phyloP scores from a whole-genome alignment of 768 basidiomycete species.

The Pleurotus ostreatus region DNA sequence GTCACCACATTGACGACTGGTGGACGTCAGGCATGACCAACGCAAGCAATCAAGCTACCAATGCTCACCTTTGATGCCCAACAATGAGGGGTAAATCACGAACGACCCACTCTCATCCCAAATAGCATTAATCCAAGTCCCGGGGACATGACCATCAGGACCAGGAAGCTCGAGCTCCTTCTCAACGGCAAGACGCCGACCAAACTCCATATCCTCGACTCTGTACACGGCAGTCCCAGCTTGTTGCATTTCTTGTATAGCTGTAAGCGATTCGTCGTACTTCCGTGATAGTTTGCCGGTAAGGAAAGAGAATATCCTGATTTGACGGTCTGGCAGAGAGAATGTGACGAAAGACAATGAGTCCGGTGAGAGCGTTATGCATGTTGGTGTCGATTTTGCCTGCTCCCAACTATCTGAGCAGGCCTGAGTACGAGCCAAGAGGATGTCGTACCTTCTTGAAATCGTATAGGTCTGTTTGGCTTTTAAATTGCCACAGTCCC shows the following conservation, averaged over 20 bases:
- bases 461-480: slow-evolving; percentile 90
- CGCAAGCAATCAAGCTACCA: neutral
- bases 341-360: slow-evolving; percentile 89
- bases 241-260: slow-evolving; percentile 98
- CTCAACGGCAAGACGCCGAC: slow-evolving; percentile 90
- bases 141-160: slow-evolving; percentile 66
- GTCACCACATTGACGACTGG: slow-evolving; percentile 92
- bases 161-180: slow-evolving; percentile 84
- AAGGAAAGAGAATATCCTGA: slow-evolving; percentile 91
- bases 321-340: slow-evolving; percentile 89
- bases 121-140: slow-evolving; percentile 82
- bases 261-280: slow-evolving; percentile 91
- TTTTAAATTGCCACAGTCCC: slow-evolving; percentile 88
- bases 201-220: slow-evolving; percentile 99
- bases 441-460: slow-evolving; percentile 81
- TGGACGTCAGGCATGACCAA: neutral
- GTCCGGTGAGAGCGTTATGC: slow-evolving; percentile 87
- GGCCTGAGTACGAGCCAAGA: neutral
- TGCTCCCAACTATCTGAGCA: slow-evolving; percentile 23
- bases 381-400: slow-evolving; percentile 91
- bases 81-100: slow-evolving; percentile 85
- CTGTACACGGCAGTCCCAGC: slow-evolving; percentile 90
- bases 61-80: slow-evolving; percentile 86
- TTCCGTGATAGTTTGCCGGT: slow-evolving; percentile 86
- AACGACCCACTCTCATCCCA: slow-evolving; percentile 99